Percentiles rank a stretch among this genome's conserved stretches.
Conservation (phyloP, 371 early-diverging fungal species). For the Mortierella sp. region DNA sequence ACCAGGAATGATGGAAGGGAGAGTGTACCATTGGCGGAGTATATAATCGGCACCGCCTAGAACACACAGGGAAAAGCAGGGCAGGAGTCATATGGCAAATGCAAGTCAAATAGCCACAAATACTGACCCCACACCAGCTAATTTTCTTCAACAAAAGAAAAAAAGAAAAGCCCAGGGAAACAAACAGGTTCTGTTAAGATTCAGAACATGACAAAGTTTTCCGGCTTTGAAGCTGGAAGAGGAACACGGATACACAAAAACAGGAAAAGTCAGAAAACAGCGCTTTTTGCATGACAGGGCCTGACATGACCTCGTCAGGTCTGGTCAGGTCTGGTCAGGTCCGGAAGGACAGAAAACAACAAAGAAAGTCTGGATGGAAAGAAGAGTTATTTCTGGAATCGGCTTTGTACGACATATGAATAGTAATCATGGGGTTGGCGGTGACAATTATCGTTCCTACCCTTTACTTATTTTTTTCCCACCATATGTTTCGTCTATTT, state of each 20-base stretch:
- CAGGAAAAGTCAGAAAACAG: no score
- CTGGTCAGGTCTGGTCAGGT: no score
- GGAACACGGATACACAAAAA: no score
- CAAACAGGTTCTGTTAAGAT: not conserved
- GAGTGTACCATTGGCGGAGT: not conserved
- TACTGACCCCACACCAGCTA: not conserved
- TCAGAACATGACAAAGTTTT: no score
- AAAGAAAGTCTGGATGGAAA: not conserved
- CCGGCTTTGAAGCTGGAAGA: no score
- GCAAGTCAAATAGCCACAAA: not conserved
- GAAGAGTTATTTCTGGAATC: not conserved
- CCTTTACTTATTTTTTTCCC: not conserved
- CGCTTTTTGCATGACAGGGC: no score
- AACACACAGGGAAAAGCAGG: not conserved
- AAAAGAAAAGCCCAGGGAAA: not conserved
- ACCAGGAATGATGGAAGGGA: not conserved
- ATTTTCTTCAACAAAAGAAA: not conserved
- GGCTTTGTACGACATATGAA: not conserved
- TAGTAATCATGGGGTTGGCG: not conserved
- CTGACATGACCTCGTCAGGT: not conserved
- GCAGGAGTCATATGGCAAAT: no score
- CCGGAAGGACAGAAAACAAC: not conserved
- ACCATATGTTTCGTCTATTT: no score
- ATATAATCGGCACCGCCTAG: not conserved
- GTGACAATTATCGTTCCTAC: slow-evolving; percentile 7